Evolutionary conservation across 108 stramenopile genomes (phyloP), one percentile per base, ranked within the genome.

Genomic region (Fragilariopsis cylindrus): DNA sequence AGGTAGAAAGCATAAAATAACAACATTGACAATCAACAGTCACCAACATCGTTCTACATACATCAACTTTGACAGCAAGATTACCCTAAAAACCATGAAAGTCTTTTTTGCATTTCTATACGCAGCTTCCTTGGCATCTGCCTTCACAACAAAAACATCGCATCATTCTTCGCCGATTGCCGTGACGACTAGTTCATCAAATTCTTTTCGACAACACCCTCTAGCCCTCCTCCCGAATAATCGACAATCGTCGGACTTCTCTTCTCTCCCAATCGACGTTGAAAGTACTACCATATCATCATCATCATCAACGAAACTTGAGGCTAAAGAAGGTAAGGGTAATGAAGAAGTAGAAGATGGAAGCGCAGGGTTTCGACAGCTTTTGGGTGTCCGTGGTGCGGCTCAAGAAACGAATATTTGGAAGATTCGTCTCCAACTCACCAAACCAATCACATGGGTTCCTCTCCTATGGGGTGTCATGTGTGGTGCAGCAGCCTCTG

Each of bases 381-480:
- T 96, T 55, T 75, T 96, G 68, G 95, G 95, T 43, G 85, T 96
- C 42, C 92, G 92, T 44, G 92, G 92, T 16, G 92, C 92, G 4
- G 64, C 84, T 3, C 79, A 80, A 49, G 81, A 87, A 57, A 82
- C 80, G 7, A 80, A 96, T 64, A 96, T 93, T 72, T 96, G 95
- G 95, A 93, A 93, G 73, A 94, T 96, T 75, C 89, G 92, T 47
- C 76, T 96, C 60, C 95, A 96, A 65, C 77, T 96, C 40, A 93
- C 91, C 79, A 94, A 96, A 68, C 95, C 95, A 15, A 90, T 96
- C 8, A 96, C 92, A 30, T 96, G 95, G 97, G 92, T 98, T 68
- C 98, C 98, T 16, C 82, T 98, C 21, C 86, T 96, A 19, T 97
- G 96, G 96, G 96, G 94, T 50, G 93, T 94, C 69, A 94, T 94